Evolutionary conservation across 345 rosid species (phyloP), one percentile per base, ranked within the genome.

Genomic region (Euphorbia tirucalli): DNA sequence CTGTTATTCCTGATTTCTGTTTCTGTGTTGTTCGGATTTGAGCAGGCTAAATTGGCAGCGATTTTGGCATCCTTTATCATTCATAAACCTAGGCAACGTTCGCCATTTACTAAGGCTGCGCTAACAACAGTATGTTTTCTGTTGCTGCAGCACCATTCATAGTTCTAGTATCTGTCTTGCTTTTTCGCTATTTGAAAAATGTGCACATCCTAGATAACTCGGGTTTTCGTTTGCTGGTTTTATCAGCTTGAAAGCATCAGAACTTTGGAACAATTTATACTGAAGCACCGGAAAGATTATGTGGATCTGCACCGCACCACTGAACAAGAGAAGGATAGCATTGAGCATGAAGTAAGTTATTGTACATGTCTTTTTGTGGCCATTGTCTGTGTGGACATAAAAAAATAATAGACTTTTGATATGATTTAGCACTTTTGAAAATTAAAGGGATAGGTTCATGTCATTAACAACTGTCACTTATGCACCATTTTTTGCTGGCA

Each of bases 61-160:
- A 82, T 87, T 61, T 83, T 91, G 97, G 95, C 97, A 32, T 84
- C 95, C 75, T 93, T 89, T 71, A 93, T 93, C 41, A 91, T 93
- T 72, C 93, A 88, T 78, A 89, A 89, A 58, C 89, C 87, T 63
- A 71, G 81, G 79, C 85, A 88, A 75, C 85, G 77, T 73, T 88
- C 85, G 3, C 85, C 91, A 50, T 91, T 91, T 81, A 85, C 81
- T 41, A 88, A 62, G 75, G 87, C 97, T 66, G 90, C 92, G 57
- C 74, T 88, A 39, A 87, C 80, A 82, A 93, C 93, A 86, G 95
- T 91, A 87, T 37, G 70, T 48, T 46, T 66, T 19, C 57, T 48
- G 58, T 48, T 66, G 41, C 25, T 14, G n/a, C 10, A 65, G 28
- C 55, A 8, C 11, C 56, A 46, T 65, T 65, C 10, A 22, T 22